These are phyloP conservation scores for Chaetomiaceae sp. DNA, from an alignment of 2,329 filamentous ascomycete species.

Conservation along the genomic window DNA sequence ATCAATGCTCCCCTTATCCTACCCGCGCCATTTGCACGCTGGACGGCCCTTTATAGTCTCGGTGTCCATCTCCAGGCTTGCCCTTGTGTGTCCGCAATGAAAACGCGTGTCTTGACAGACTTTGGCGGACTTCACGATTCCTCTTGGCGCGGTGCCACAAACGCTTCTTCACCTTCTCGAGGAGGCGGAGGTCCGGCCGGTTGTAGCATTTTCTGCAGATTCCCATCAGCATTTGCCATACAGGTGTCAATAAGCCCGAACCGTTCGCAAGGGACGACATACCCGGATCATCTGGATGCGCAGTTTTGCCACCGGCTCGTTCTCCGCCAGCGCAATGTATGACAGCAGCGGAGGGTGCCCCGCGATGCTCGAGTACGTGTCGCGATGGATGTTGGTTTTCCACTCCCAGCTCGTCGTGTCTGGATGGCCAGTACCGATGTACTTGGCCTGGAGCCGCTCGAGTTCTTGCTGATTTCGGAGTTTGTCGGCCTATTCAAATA, in stretches of 20 bases:
- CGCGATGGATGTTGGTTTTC: constrained; percentile 91
- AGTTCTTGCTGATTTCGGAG: constrained; percentile 96
- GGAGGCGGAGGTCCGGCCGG: constrained; percentile 55
- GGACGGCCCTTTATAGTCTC: too few species aligned
- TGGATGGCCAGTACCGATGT: constrained; percentile 90
- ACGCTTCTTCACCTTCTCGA: constrained; percentile 45
- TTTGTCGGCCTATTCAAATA: constrained; percentile 74
- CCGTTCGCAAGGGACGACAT: too few species aligned
- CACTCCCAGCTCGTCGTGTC: constrained; percentile 98
- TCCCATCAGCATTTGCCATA: neutral
- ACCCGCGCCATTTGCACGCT: too few species aligned
- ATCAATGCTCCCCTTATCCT: too few species aligned
- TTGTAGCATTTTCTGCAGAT: constrained; percentile 60
- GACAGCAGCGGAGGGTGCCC: constrained; percentile 84
- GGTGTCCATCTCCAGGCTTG: too few species aligned
- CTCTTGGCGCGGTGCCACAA: constrained; percentile 13
- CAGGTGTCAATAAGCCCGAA: too few species aligned
- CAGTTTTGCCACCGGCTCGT: constrained; percentile 76
- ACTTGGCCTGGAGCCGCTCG: constrained; percentile 92
- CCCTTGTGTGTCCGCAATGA: too few species aligned
- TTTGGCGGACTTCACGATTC: constrained; percentile 6
- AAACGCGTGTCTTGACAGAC: too few species aligned
- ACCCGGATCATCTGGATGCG: constrained; percentile 75
- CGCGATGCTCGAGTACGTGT: constrained; percentile 83
- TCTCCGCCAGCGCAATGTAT: constrained; percentile 86